Evolutionary conservation across 495 filamentous ascomycete genomes (phyloP).

Genomic region (Platismatia glauca): DNA sequence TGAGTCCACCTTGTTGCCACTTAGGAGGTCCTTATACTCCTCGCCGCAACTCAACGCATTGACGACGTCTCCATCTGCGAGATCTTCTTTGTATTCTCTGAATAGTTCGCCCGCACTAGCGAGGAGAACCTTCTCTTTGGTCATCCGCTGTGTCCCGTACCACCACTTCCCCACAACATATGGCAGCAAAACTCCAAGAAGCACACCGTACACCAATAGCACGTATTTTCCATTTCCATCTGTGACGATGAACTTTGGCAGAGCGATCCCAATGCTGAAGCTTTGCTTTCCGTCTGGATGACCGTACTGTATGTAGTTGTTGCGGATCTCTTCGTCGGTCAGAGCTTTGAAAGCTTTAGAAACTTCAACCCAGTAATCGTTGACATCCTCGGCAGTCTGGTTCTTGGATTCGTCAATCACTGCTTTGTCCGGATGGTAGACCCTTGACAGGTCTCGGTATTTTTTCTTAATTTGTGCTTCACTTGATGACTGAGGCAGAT

Average conservation of each 20-base stretch:
- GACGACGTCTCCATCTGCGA: conserved; percentile 70
- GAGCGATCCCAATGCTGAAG: conserved; percentile 93
- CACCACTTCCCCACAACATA: conserved; percentile 96
- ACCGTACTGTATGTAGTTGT: conserved; percentile 91
- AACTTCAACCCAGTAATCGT: conserved; percentile 82
- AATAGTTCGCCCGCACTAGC: conserved; percentile 91
- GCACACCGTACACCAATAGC: conserved; percentile 72
- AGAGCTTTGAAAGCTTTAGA: conserved; percentile 96
- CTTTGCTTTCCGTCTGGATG: conserved; percentile 97
- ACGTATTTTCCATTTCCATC: conserved; percentile 96
- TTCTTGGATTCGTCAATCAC: conserved; percentile 74
- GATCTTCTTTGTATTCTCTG: conserved; percentile 77
- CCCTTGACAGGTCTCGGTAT: conserved; percentile 77
- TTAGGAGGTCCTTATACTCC: conserved; percentile 66
- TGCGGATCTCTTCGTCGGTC: conserved; percentile 92
- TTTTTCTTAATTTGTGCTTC: conserved; percentile 86
- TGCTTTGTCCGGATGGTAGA: conserved; percentile 88
- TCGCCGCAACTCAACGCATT: conserved; percentile 71
- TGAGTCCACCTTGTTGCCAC: conserved; percentile 62
- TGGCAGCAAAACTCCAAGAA: conserved; percentile 82
- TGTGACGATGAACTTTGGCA: conserved; percentile 85
- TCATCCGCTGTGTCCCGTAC: conserved; percentile 89
- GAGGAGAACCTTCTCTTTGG: conserved; percentile 83
- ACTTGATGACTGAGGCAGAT: conserved; percentile 51
- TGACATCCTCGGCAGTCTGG: conserved; percentile 77